These are phyloP conservation scores for Priceomyces melissophilus DNA, from an alignment of 805 yeast species.

Conservation along the genomic window DNA sequence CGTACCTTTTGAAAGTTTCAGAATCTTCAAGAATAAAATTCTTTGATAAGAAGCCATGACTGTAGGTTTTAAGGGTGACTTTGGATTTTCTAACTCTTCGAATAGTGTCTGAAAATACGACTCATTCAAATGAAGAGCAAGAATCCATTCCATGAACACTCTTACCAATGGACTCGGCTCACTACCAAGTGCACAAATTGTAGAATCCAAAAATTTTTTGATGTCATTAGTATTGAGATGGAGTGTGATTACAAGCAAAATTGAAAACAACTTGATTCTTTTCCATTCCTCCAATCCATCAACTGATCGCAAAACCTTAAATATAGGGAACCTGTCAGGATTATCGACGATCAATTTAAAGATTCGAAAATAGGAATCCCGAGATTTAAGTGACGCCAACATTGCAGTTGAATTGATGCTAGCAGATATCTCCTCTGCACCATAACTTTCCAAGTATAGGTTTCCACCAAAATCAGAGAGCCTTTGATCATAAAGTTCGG, in stretches of 20 bases:
- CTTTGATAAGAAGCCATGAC: constrained; percentile 63
- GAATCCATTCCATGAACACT: constrained; percentile 74
- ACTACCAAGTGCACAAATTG: constrained; percentile 35
- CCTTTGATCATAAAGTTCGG: constrained; percentile 46
- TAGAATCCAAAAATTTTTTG: constrained; percentile 18
- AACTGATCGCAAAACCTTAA: constrained; percentile 49
- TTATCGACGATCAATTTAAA: constrained; percentile 36
- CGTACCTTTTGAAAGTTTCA: constrained; percentile 30
- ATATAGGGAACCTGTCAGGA: constrained; percentile 38
- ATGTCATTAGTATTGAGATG: constrained; percentile 10
- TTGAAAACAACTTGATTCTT: constrained; percentile 55
- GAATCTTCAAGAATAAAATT: constrained; percentile 52
- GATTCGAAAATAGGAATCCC: constrained; percentile 25
- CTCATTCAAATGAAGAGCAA: constrained; percentile 42
- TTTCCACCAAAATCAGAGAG: constrained; percentile 25
- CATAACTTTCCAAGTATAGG: constrained; percentile 50
- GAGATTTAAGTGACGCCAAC: constrained; percentile 29
- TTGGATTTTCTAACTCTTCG: constrained; percentile 11
- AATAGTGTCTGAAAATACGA: constrained; percentile 14
- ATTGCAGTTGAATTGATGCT: constrained; percentile 50
- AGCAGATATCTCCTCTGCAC: constrained; percentile 53
- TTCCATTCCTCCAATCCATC: constrained; percentile 70
- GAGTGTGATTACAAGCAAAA: constrained; percentile 33
- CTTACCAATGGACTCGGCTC: constrained; percentile 83
- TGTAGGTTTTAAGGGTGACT: constrained; percentile 42